phyloP scores from a whole-genome alignment of 306 rosid species.

The Fragaria iinumae region DNA sequence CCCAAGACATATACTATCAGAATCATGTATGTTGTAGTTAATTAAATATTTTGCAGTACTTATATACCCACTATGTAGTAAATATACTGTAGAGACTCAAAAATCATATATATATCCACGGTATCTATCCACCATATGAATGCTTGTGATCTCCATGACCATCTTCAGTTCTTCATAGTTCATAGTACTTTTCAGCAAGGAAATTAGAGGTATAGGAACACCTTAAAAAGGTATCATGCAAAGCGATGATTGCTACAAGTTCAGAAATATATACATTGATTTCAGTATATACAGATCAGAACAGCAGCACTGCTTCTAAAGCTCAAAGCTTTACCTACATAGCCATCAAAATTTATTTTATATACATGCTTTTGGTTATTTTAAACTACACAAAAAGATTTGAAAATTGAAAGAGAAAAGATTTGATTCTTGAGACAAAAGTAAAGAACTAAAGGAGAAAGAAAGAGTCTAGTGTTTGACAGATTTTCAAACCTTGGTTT shows the following conservation, averaged over 20 bases:
- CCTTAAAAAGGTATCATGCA: background rate
- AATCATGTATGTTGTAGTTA: no score
- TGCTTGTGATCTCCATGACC: background rate
- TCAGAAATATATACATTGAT: background rate
- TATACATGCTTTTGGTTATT: background rate
- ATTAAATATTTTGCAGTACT: no score
- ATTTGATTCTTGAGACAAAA: conserved; percentile 9
- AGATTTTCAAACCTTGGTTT: background rate
- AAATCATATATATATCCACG: background rate
- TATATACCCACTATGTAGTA: no score
- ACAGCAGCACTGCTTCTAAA: background rate
- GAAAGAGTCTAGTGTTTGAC: background rate
- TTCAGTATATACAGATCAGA: background rate
- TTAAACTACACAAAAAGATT: background rate
- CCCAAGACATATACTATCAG: no score
- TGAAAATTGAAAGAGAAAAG: background rate
- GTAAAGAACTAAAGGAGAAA: background rate
- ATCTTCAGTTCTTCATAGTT: background rate
- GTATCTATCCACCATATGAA: background rate
- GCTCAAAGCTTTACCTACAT: background rate
- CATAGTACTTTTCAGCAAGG: background rate
- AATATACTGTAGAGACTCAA: background rate
- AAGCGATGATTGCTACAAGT: background rate
- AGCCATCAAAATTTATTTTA: background rate
- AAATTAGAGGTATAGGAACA: no score